A percentile compares a stretch with the other conserved stretches of the same genome.
phyloP scores from a whole-genome alignment of 768 basidiomycete species.

The Trametes punicea region DNA sequence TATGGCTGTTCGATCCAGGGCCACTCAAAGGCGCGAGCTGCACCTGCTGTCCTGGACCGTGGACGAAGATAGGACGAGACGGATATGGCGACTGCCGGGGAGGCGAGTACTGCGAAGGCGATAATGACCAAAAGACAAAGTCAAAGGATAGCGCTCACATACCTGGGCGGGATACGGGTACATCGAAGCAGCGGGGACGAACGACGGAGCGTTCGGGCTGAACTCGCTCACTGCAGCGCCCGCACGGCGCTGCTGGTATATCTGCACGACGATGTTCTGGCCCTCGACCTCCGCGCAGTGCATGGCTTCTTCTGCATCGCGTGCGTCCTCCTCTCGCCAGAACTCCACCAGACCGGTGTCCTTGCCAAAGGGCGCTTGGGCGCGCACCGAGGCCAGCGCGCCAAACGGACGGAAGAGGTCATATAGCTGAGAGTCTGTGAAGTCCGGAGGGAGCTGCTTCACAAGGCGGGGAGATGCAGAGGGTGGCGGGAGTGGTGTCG shows the following conservation, averaged over 20 bases:
- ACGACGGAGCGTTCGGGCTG: constrained; percentile 69
- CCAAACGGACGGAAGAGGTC: constrained; percentile 84
- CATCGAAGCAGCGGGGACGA: constrained; percentile 68
- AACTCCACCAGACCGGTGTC: constrained; percentile 82
- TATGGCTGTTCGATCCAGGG: constrained; percentile 79
- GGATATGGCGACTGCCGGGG: constrained; percentile 49
- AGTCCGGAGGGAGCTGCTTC: constrained; percentile 74
- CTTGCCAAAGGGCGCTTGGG: constrained; percentile 70
- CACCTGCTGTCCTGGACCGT: constrained; percentile 89
- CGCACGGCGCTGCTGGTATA: constrained; percentile 64
- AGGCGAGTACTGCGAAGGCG: constrained; percentile 56
- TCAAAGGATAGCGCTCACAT: constrained; percentile 10
- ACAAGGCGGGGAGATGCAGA: constrained; percentile 76
- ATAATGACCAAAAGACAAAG: not conserved
- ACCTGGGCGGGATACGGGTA: constrained; percentile 66
- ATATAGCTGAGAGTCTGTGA: constrained; percentile 71
- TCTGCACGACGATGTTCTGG: constrained; percentile 79
- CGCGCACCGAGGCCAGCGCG: constrained; percentile 73
- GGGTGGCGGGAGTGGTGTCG: constrained; percentile 71
- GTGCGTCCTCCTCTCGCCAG: constrained; percentile 85
- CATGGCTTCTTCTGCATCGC: constrained; percentile 73
- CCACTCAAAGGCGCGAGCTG: constrained; percentile 73
- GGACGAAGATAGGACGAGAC: constrained; percentile 58
- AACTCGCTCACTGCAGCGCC: constrained; percentile 59
- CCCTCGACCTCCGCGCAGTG: constrained; percentile 83